phyloP scores from a whole-genome alignment of 257 asterid genomes.

The Lantana camara region DNA sequence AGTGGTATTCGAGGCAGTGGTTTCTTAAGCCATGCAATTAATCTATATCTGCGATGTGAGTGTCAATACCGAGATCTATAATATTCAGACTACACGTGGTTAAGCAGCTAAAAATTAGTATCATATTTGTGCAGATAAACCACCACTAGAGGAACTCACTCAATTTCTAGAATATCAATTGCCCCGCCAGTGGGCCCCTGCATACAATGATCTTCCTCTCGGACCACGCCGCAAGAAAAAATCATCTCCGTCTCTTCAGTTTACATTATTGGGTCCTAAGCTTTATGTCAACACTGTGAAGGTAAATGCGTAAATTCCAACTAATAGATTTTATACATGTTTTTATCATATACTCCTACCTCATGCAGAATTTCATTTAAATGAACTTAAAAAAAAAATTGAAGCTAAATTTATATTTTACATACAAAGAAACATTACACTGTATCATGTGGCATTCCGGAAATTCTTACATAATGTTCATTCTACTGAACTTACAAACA shows the following conservation, averaged over 20 bases:
- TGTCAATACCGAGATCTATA: slow-evolving; percentile 3
- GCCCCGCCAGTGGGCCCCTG: slow-evolving; percentile 98
- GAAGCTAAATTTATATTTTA: too few species aligned
- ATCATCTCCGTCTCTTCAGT: slow-evolving; percentile 83
- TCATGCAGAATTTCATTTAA: too few species aligned
- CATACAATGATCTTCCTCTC: slow-evolving; percentile 83
- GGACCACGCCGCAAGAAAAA: slow-evolving; percentile 70
- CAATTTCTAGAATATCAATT: slow-evolving; percentile 88
- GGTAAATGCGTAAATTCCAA: slow-evolving; percentile 42
- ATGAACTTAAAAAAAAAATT: too few species aligned
- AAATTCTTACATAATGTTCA: too few species aligned
- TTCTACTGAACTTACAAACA: not conserved
- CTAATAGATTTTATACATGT: not conserved
- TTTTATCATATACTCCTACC: not conserved
- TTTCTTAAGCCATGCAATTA: slow-evolving; percentile 85
- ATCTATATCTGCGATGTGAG: slow-evolving; percentile 91
- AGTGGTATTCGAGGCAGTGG: slow-evolving; percentile 90
- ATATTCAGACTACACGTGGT: not conserved
- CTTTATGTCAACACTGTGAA: slow-evolving; percentile 85
- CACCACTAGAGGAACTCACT: slow-evolving; percentile 83
- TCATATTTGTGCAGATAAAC: slow-evolving; percentile 64
- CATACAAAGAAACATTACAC: too few species aligned
- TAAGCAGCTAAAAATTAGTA: slow-evolving; percentile 18
- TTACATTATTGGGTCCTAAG: slow-evolving; percentile 83
- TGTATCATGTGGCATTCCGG: too few species aligned